Conservation (phyloP, 1,284 basidiomycete species). For the Xanthoconium separans region DNA sequence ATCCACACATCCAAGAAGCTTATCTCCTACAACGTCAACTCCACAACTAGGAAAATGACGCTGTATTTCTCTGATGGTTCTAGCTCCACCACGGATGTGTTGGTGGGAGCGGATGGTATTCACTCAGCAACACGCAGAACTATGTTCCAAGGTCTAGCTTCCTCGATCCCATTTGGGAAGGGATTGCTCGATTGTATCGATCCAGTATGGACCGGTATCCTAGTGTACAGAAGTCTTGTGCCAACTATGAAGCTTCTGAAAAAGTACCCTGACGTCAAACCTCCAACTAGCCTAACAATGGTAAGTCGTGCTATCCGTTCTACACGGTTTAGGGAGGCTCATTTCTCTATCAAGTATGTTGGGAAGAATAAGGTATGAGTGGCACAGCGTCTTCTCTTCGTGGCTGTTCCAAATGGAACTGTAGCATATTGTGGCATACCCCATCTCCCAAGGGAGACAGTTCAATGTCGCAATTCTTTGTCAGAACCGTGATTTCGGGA, state of each 20-base stretch:
- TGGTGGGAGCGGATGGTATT: conserved; percentile 34
- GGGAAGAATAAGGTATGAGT: conserved; percentile 43
- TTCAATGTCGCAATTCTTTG: conserved; percentile 45
- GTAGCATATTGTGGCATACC: conserved; percentile 46
- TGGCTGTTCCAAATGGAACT: not conserved
- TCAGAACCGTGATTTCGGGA: conserved; percentile 37
- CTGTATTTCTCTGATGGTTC: conserved; percentile 36
- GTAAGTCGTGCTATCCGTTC: conserved; percentile 24
- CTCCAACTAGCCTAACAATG: conserved; percentile 33
- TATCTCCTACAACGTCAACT: conserved; percentile 18
- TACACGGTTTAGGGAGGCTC: not conserved
- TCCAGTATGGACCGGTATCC: conserved; percentile 23
- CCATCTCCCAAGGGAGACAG: conserved; percentile 40
- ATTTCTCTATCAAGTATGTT: conserved; percentile 35
- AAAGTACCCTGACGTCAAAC: conserved; percentile 36
- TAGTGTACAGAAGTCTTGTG: conserved; percentile 22
- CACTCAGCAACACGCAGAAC: conserved; percentile 20
- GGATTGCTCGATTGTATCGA: conserved; percentile 12
- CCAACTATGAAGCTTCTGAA: conserved; percentile 14
- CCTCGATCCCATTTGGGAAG: not conserved
- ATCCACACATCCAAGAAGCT: conserved; percentile 35
- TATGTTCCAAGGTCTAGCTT: conserved; percentile 19
- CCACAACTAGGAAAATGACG: conserved; percentile 12
- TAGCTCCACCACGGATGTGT: conserved; percentile 31
- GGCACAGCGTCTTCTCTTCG: not conserved